phyloP scores from a whole-genome alignment of 2,329 filamentous ascomycete species.

The Coniella lustricola region DNA sequence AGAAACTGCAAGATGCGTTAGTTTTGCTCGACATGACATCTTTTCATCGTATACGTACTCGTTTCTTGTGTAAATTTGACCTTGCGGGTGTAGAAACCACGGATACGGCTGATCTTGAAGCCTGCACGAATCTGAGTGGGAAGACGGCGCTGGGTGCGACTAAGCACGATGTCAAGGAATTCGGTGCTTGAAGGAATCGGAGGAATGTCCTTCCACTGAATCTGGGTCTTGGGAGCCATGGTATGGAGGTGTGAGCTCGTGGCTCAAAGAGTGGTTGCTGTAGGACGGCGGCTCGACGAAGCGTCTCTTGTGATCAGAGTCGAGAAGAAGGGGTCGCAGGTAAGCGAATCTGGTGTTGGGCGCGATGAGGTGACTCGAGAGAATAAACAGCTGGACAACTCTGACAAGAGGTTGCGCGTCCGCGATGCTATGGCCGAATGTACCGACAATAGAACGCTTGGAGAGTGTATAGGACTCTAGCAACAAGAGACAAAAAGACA shows the following conservation, averaged over 20 bases:
- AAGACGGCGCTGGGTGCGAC: conserved; percentile 82
- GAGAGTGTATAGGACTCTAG: too few species aligned
- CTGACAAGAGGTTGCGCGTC: too few species aligned
- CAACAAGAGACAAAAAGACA: too few species aligned
- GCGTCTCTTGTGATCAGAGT: not conserved
- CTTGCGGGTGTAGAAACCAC: conserved; percentile 91
- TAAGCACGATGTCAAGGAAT: conserved; percentile 95
- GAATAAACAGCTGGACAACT: too few species aligned
- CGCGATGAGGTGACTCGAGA: not conserved
- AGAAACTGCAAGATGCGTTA: conserved; percentile 39
- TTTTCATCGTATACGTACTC: conserved; percentile 29
- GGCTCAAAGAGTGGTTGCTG: too few species aligned
- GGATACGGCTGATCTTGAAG: conserved; percentile 92
- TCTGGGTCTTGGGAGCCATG: conserved; percentile 13
- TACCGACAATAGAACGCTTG: too few species aligned
- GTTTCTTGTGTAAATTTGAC: conserved; percentile 98
- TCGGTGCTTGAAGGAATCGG: conserved; percentile 89
- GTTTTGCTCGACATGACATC: not conserved
- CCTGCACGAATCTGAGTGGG: conserved; percentile 90
- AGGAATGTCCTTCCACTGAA: conserved; percentile 45
- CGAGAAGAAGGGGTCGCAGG: not conserved
- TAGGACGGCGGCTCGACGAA: not conserved
- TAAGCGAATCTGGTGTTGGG: not conserved
- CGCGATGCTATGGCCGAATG: too few species aligned
- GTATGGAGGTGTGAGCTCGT: too few species aligned